Conservation (phyloP, 805 yeast genomes). For the Lipomyces sp. region DNA sequence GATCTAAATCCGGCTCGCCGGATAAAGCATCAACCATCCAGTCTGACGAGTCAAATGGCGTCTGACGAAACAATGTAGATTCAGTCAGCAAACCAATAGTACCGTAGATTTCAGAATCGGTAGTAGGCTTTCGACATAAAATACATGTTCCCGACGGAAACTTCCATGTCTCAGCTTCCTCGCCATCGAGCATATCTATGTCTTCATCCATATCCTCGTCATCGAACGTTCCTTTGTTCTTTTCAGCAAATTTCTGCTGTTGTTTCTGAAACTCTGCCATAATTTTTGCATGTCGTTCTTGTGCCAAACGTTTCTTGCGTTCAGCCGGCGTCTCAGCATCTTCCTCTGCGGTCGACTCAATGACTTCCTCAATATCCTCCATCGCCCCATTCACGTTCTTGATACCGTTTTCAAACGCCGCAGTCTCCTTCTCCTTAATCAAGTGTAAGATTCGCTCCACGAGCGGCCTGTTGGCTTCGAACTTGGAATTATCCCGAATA, state of each 20-base stretch:
- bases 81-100: conserved; percentile 66
- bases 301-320: conserved; percentile 69
- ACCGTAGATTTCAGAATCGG: conserved; percentile 72
- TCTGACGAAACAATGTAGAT: conserved; percentile 62
- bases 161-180: conserved; percentile 53
- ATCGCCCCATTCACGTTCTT: conserved; percentile 14
- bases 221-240: conserved; percentile 49
- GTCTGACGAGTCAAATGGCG: conserved; percentile 66
- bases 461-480: conserved; percentile 24
- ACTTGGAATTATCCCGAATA: conserved; percentile 11
- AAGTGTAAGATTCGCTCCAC: conserved; percentile 30
- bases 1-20: conserved; percentile 46
- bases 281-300: conserved; percentile 68
- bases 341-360: conserved; percentile 40
- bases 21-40: conserved; percentile 62
- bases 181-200: conserved; percentile 24
- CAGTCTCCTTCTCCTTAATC: conserved; percentile 34
- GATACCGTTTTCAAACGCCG: conserved; percentile 37
- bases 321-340: conserved; percentile 52
- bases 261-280: conserved; percentile 80
- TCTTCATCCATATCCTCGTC: conserved; percentile 45
- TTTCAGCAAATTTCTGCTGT: conserved; percentile 73
- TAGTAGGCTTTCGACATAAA: conserved; percentile 76
- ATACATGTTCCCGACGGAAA: conserved; percentile 80
- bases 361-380: conserved; percentile 2